These are phyloP conservation scores for Apium graveolens DNA, from an alignment of 129 eudicot genomes.

Conservation along the genomic window DNA sequence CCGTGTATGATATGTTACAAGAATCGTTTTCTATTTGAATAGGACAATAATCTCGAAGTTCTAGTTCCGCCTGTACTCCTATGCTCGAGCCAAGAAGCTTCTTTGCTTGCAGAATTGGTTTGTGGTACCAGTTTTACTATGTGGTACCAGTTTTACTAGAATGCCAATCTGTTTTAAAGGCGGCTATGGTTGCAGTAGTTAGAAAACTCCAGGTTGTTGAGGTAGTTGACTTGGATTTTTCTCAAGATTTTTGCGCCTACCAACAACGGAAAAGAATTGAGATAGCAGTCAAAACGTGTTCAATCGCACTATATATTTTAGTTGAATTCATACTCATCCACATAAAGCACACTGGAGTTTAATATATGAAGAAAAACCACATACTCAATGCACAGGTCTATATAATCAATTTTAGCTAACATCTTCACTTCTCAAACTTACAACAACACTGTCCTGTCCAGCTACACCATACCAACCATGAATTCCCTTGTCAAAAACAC, in stretches of 20 bases:
- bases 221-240: constrained; percentile 1
- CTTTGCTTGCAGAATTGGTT: neutral
- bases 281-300: constrained; percentile 9
- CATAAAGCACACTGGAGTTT: neutral
- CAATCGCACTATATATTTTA: constrained; percentile 2
- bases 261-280: neutral
- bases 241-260: neutral
- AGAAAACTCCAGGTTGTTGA: neutral
- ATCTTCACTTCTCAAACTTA: neutral
- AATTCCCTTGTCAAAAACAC: constrained; percentile 23
- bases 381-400: neutral
- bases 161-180: neutral
- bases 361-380: neutral
- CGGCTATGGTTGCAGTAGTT: neutral
- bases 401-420: neutral
- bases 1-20: no score
- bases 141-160: neutral
- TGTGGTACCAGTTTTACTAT: neutral
- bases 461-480: neutral
- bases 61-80: no score
- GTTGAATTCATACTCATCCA: neutral
- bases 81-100: neutral
- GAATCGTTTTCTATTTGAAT: no score
- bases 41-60: no score
- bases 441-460: neutral